Evolutionary conservation across 1,284 basidiomycete genomes (phyloP).

Genomic region (Omphalotus olearius): DNA sequence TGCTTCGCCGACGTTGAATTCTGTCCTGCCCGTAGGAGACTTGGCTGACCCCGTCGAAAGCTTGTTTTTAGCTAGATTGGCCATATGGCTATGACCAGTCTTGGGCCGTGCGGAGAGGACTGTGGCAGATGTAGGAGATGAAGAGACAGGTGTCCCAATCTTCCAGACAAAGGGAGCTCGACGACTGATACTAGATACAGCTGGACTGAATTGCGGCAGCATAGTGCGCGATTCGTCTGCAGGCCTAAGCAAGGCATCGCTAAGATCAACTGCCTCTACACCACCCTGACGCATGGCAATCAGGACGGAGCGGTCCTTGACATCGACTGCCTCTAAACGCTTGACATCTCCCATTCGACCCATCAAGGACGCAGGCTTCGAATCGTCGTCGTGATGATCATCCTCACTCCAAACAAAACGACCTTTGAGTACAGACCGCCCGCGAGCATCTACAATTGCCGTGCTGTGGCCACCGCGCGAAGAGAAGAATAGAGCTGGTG

Average conservation of each 20-base stretch:
- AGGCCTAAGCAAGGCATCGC: slow-evolving; percentile 70
- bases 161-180: slow-evolving; percentile 74
- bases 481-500: slow-evolving; percentile 82
- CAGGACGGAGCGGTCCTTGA: slow-evolving; percentile 66
- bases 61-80: slow-evolving; percentile 35
- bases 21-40: slow-evolving; percentile 42
- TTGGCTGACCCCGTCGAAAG: slow-evolving; percentile 42
- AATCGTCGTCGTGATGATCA: slow-evolving; percentile 45
- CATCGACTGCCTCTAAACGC: slow-evolving; percentile 73
- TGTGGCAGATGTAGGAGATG: slow-evolving; percentile 35
- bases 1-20: slow-evolving; percentile 46
- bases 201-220: slow-evolving; percentile 63
- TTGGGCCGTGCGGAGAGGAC: slow-evolving; percentile 39
- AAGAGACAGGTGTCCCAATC: slow-evolving; percentile 63
- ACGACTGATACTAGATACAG: slow-evolving; percentile 56
- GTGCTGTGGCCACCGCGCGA: slow-evolving; percentile 82
- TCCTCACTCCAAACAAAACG: slow-evolving; percentile 74
- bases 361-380: slow-evolving; percentile 25
- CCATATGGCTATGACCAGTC: slow-evolving; percentile 19
- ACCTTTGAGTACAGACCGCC: slow-evolving; percentile 75
- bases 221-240: slow-evolving; percentile 69
- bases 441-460: slow-evolving; percentile 78
- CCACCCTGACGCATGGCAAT: slow-evolving; percentile 82
- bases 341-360: slow-evolving; percentile 73
- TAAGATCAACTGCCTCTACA: slow-evolving; percentile 71